phyloP scores from a whole-genome alignment of 1,139 yeast species.

The Scheffersomyces cryptocercus region DNA sequence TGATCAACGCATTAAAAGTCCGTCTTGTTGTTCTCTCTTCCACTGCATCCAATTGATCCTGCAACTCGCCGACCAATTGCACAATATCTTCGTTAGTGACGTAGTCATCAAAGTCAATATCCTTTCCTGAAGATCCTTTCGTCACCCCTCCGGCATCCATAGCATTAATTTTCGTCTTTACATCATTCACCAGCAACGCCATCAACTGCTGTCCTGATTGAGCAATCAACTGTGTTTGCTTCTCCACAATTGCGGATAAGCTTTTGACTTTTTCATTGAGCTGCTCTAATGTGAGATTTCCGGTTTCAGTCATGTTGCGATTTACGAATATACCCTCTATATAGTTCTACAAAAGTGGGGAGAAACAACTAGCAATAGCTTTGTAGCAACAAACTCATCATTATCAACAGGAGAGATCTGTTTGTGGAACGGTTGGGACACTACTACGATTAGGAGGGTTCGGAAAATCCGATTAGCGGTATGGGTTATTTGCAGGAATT shows the following conservation, averaged over 20 bases:
- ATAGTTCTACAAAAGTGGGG: too few relatives aligned
- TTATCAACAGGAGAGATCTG: too few relatives aligned
- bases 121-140: constrained; percentile 5
- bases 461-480: too few relatives aligned
- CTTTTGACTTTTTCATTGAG: constrained; percentile 47
- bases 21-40: constrained; percentile 69
- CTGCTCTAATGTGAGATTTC: constrained; percentile 20
- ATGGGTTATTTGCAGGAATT: too few relatives aligned
- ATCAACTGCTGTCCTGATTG: constrained; percentile 78
- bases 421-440: too few relatives aligned
- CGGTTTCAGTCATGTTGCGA: too few relatives aligned
- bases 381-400: too few relatives aligned
- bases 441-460: too few relatives aligned
- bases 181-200: constrained; percentile 60
- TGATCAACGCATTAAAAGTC: constrained; percentile 43
- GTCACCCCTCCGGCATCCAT: constrained; percentile 17
- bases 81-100: constrained; percentile 82
- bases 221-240: constrained; percentile 42
- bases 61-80: constrained; percentile 73
- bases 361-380: too few relatives aligned
- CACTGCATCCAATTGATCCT: constrained; percentile 74
- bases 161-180: constrained; percentile 39
- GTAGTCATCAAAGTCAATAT: constrained; percentile 56
- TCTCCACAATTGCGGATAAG: constrained; percentile 50
- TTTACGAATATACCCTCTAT: too few relatives aligned